Percentiles rank a stretch among this genome's conserved stretches.
Conservation (phyloP, 2,329 filamentous ascomycete genomes). For the Sporothrix globosa region DNA sequence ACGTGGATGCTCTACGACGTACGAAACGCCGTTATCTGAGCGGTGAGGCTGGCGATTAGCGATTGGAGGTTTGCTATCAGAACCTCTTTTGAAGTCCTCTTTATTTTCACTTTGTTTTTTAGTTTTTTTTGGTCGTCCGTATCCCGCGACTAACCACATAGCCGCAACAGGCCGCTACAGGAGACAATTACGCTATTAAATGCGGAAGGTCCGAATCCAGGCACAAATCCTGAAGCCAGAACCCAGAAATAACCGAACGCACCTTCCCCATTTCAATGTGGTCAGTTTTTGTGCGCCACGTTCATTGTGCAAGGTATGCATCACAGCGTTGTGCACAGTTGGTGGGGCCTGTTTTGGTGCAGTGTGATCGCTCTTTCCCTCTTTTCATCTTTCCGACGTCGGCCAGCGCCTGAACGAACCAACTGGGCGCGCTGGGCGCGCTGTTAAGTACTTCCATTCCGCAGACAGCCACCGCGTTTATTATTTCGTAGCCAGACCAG, state of each 20-base stretch:
- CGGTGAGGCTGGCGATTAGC: constrained; percentile 23
- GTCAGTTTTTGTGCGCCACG: neutral
- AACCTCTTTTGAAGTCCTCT: neutral
- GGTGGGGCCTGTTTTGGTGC: neutral
- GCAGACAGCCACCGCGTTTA: too few species aligned
- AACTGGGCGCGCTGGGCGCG: constrained; percentile 3
- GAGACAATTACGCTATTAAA: constrained; percentile 9
- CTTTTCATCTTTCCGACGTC: constrained; percentile 6
- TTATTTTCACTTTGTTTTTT: neutral
- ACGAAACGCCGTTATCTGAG: constrained; percentile 7
- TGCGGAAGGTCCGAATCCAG: neutral
- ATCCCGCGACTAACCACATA: constrained; percentile 26
- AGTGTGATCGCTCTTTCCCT: neutral
- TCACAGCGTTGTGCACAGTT: neutral
- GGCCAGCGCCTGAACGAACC: neutral
- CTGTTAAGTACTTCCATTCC: neutral
- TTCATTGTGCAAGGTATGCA: neutral
- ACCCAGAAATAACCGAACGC: neutral
- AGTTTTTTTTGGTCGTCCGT: neutral
- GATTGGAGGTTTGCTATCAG: constrained; percentile 19
- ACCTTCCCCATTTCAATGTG: constrained; percentile 4
- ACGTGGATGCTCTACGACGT: neutral
- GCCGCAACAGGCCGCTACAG: neutral
- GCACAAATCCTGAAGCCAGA: neutral
- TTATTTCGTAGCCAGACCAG: neutral